Evolutionary conservation across 1,284 basidiomycete species (phyloP).

Genomic region (Trichosporon faecale): DNA sequence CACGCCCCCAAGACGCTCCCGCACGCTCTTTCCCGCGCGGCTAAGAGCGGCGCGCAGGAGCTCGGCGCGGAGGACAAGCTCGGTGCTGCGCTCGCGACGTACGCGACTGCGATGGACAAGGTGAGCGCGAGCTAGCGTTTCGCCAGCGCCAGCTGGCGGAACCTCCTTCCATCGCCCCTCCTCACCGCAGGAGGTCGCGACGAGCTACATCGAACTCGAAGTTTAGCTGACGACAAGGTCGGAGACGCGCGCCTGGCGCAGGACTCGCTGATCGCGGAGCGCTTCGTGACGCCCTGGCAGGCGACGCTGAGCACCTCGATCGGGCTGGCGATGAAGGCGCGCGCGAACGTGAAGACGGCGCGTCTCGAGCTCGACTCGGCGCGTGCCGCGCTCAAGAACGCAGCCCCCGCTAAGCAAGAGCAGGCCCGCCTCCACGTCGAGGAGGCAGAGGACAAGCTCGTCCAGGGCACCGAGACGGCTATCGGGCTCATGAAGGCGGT

Average conservation of each 20-base stretch:
- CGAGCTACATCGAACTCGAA: background rate
- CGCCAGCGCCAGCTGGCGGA: background rate
- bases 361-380: conserved; percentile 74
- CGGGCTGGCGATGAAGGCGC: conserved; percentile 81
- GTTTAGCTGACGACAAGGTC: conserved; percentile 53
- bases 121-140: conserved; percentile 32
- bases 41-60: conserved; percentile 67
- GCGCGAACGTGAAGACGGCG: conserved; percentile 79
- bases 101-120: conserved; percentile 81
- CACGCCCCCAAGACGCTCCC: conserved; percentile 84
- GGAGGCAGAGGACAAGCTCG: conserved; percentile 92
- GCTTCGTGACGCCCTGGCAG: conserved; percentile 89
- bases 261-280: conserved; percentile 68
- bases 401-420: conserved; percentile 72
- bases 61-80: conserved; percentile 63
- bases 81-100: conserved; percentile 71
- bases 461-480: conserved; percentile 95
- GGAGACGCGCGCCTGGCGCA: conserved; percentile 79
- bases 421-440: conserved; percentile 81
- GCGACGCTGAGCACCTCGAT: conserved; percentile 76
- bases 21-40: conserved; percentile 83
- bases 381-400: conserved; percentile 65
- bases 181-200: no score
- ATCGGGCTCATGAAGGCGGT: conserved; percentile 98
- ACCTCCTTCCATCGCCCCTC: no score